Percentiles rank a stretch among this genome's conserved stretches.
phyloP scores from a whole-genome alignment of 148 eudicot species.

The Chenopodium berlandieri region DNA sequence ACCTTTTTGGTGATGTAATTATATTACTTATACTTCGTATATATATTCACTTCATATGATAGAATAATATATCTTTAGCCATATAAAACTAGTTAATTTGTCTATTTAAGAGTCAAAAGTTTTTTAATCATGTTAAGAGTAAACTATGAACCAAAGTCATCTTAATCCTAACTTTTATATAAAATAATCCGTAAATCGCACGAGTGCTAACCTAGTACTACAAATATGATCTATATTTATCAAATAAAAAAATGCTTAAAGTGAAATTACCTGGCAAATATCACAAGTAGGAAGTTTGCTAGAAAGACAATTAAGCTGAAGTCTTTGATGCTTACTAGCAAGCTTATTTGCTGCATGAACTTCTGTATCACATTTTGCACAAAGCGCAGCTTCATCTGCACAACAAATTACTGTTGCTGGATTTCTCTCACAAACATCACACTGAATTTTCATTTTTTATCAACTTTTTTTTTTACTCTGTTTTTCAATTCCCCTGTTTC shows the following conservation, averaged over 20 bases:
- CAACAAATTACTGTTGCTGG: conserved; percentile 90
- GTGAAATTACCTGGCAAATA: conserved; percentile 70
- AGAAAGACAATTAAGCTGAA: conserved; percentile 65
- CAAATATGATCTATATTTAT: too few species aligned
- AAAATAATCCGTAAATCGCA: too few species aligned
- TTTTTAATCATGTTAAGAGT: too few species aligned
- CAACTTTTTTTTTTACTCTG: neutral
- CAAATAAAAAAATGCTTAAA: neutral
- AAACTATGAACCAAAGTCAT: too few species aligned
- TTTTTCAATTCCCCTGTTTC: neutral
- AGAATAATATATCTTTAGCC: too few species aligned
- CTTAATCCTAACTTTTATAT: too few species aligned
- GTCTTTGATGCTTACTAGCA: conserved; percentile 96
- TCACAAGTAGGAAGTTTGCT: conserved; percentile 90
- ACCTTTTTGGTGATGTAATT: too few species aligned
- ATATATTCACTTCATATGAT: too few species aligned
- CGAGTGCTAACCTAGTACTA: too few species aligned
- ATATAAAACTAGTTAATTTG: too few species aligned
- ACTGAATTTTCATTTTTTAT: conserved; percentile 44
- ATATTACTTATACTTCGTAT: too few species aligned
- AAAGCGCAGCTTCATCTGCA: conserved; percentile 95
- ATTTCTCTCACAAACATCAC: conserved; percentile 58
- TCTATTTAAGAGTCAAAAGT: too few species aligned
- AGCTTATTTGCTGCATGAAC: conserved; percentile 97
- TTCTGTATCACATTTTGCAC: conserved; percentile 80